phyloP scores from a whole-genome alignment of 352 stramenopile species.

The Saprolegnia parasitica region DNA sequence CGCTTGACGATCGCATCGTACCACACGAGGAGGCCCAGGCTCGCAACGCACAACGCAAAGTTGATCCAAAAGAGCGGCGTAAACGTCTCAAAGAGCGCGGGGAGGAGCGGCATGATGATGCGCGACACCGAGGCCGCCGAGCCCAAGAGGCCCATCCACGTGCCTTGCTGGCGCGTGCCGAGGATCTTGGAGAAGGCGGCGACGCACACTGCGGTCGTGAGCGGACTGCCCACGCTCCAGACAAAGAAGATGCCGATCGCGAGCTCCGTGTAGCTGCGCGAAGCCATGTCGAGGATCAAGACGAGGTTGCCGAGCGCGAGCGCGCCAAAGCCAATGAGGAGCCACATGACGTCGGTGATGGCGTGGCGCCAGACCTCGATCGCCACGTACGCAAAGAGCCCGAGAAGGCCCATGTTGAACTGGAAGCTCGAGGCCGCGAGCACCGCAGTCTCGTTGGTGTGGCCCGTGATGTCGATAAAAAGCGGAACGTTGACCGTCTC shows the following conservation, averaged over 20 bases:
- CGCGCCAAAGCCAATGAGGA: slow-evolving; percentile 62
- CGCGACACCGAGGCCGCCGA: slow-evolving; percentile 67
- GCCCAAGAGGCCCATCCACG: slow-evolving; percentile 70
- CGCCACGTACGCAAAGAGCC: slow-evolving; percentile 67
- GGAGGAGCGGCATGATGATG: slow-evolving; percentile 68
- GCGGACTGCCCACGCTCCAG: slow-evolving; percentile 75
- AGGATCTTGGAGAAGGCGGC: slow-evolving; percentile 76
- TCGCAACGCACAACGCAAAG: slow-evolving; percentile 51
- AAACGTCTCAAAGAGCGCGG: slow-evolving; percentile 37
- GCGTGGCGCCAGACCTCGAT: slow-evolving; percentile 71
- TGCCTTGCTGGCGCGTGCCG: slow-evolving; percentile 64
- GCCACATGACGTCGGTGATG: slow-evolving; percentile 65
- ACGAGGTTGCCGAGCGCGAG: slow-evolving; percentile 56
- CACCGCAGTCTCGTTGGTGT: slow-evolving; percentile 54
- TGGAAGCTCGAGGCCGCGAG: slow-evolving; percentile 76
- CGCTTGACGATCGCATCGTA: slow-evolving; percentile 57
- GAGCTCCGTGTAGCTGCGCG: slow-evolving; percentile 49
- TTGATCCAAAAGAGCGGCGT: slow-evolving; percentile 76
- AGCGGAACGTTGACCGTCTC: slow-evolving; percentile 82
- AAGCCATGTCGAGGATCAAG: slow-evolving; percentile 41
- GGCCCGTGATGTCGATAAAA: slow-evolving; percentile 61
- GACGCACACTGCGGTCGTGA: slow-evolving; percentile 68
- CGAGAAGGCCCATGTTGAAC: slow-evolving; percentile 72
- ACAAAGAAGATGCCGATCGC: slow-evolving; percentile 60
- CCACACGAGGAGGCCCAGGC: slow-evolving; percentile 55